These are phyloP conservation scores for Parmales sp. DNA, from an alignment of 108 stramenopile species.

Conservation along the genomic window DNA sequence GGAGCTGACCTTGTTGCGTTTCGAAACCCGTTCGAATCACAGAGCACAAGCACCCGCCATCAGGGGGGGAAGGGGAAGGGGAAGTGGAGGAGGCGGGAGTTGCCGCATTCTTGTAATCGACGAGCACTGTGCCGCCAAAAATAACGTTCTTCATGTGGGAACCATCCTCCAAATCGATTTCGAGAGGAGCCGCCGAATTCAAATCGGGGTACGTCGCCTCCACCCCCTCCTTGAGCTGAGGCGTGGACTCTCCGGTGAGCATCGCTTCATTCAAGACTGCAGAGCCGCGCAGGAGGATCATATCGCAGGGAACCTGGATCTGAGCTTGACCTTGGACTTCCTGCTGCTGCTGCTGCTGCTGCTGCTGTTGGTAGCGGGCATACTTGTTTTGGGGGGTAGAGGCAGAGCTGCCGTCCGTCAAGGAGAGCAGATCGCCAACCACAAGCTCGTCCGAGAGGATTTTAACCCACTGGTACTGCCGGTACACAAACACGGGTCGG, in stretches of 20 bases:
- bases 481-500: slow-evolving; percentile 33
- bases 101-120: slow-evolving; percentile 30
- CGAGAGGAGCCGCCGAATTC: neutral
- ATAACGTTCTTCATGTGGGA: slow-evolving; percentile 54
- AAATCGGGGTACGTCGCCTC: too few relatives aligned
- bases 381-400: slow-evolving; percentile 8
- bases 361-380: neutral
- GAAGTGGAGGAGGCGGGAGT: neutral
- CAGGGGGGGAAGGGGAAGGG: slow-evolving; percentile 54
- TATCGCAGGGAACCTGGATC: slow-evolving; percentile 60
- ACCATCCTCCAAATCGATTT: slow-evolving; percentile 36
- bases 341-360: neutral
- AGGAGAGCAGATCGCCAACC: slow-evolving; percentile 82
- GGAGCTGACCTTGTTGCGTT: slow-evolving; percentile 79
- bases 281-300: slow-evolving; percentile 69
- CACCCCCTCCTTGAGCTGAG: slow-evolving; percentile 73
- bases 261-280: slow-evolving; percentile 93
- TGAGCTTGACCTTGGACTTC: slow-evolving; percentile 7
- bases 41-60: slow-evolving; percentile 66
- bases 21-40: slow-evolving; percentile 90
- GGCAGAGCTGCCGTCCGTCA: slow-evolving; percentile 31
- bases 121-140: slow-evolving; percentile 72
- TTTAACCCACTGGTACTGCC: slow-evolving; percentile 53
- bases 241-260: slow-evolving; percentile 89
- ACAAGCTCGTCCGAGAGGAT: slow-evolving; percentile 55